A percentile compares a stretch with the other conserved stretches of the same genome.
Evolutionary conservation across 1,284 basidiomycete species (phyloP).

Genomic region (Pulchroboletus neoregius): DNA sequence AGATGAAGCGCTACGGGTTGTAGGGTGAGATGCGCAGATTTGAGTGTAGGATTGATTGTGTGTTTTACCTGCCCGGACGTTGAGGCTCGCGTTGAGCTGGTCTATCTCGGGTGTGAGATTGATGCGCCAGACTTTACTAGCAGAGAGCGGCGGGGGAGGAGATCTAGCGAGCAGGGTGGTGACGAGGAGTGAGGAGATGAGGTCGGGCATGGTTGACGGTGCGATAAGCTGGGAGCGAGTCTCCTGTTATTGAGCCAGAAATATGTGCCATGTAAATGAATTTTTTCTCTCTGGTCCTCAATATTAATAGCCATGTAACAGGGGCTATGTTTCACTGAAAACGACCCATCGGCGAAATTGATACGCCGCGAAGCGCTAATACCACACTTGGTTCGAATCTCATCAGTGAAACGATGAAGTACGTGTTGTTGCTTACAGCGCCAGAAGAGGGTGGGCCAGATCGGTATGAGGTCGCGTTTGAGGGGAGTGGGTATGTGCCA

Average conservation of each 20-base stretch:
- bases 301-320: no score
- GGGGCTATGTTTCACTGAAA: no score
- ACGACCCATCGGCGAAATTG: no score
- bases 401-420: constrained; percentile 15
- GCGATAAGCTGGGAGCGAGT: neutral
- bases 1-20: constrained; percentile 23
- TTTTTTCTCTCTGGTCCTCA: no score
- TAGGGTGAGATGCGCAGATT: neutral
- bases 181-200: constrained; percentile 2
- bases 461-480: constrained; percentile 49
- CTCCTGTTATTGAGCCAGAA: neutral
- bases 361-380: neutral
- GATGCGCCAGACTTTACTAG: constrained; percentile 18
- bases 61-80: constrained; percentile 18
- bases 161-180: constrained; percentile 16
- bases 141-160: constrained; percentile 17
- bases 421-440: constrained; percentile 55
- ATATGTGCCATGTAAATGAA: no score
- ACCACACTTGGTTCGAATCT: neutral
- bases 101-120: constrained; percentile 24
- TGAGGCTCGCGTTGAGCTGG: constrained; percentile 17
- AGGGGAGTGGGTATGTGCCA: constrained; percentile 42
- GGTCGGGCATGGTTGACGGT: constrained; percentile 5
- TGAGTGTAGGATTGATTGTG: neutral
- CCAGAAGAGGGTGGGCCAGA: constrained; percentile 44